Percentiles rank a stretch among this genome's conserved stretches.
Evolutionary conservation across 106 monocot species (phyloP).

Genomic region (Platanthera zijinensis): DNA sequence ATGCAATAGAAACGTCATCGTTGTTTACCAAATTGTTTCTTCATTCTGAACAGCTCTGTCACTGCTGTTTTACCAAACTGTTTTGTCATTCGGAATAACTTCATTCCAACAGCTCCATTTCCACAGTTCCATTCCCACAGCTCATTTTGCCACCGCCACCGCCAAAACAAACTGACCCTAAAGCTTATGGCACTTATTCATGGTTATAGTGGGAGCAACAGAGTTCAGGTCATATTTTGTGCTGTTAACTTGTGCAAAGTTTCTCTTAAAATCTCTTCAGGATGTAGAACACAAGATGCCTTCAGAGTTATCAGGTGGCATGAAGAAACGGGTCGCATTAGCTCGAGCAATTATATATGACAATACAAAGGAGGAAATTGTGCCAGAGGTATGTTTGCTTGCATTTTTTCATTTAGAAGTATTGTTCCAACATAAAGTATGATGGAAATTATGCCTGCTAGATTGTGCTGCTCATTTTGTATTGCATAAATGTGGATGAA

Average conservation of each 20-base stretch:
- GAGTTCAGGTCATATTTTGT: not conserved
- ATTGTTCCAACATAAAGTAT: not conserved
- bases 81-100: no score
- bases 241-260: not conserved
- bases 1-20: no score
- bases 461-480: not conserved
- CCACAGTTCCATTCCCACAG: no score
- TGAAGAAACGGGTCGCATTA: constrained; percentile 97
- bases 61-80: no score
- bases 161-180: no score
- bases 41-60: no score
- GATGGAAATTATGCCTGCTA: not conserved
- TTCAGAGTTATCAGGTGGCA: constrained; percentile 96
- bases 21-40: no score
- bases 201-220: not conserved
- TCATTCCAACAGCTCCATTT: no score
- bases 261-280: constrained; percentile 26
- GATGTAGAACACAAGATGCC: constrained; percentile 82
- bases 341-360: constrained; percentile 96
- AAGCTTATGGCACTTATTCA: not conserved
- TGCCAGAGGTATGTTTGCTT: constrained; percentile 68
- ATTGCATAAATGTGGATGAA: not conserved
- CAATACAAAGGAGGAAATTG: constrained; percentile 62
- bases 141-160: no score
- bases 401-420: not conserved